phyloP scores from a whole-genome alignment of 371 early-diverging fungal species.

The Chytridiales sp. region DNA sequence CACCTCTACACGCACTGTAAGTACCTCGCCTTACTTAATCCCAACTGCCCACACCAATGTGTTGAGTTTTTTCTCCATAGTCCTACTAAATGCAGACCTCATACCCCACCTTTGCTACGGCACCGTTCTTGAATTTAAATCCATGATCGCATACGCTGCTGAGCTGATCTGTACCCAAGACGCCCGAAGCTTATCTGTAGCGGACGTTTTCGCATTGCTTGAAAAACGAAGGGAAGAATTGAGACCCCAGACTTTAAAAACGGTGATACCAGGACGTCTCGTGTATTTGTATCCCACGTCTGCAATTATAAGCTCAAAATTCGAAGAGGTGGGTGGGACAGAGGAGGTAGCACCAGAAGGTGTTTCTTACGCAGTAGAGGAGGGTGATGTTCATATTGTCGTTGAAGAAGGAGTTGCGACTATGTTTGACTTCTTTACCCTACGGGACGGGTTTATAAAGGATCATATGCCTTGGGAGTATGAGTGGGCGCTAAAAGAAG shows the following conservation, averaged over 20 bases:
- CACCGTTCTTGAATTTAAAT: slow-evolving; percentile 10
- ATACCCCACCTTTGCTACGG: slow-evolving; percentile 8
- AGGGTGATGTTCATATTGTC: slow-evolving; percentile 5
- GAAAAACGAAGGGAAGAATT: neutral
- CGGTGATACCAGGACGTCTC: neutral
- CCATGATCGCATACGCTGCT: neutral
- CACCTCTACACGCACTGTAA: slow-evolving; percentile 2
- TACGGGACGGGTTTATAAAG: neutral
- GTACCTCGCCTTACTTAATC: neutral
- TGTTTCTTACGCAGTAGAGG: too few species aligned
- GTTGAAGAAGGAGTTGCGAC: neutral
- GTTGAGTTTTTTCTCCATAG: too few species aligned
- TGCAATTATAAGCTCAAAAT: neutral
- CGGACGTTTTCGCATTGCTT: slow-evolving; percentile 1
- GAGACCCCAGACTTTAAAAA: neutral
- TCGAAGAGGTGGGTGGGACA: too few species aligned
- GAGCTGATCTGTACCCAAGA: neutral
- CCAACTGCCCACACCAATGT: too few species aligned
- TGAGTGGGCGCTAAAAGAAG: slow-evolving; percentile 8
- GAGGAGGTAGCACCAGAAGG: too few species aligned
- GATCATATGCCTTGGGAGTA: slow-evolving; percentile 17
- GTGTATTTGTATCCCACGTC: neutral
- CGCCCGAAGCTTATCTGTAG: neutral
- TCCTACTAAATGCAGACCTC: slow-evolving; percentile 3
- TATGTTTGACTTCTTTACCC: slow-evolving; percentile 1